Evolutionary conservation across 495 filamentous ascomycete species (phyloP).

Genomic region (Thozetella sp.): DNA sequence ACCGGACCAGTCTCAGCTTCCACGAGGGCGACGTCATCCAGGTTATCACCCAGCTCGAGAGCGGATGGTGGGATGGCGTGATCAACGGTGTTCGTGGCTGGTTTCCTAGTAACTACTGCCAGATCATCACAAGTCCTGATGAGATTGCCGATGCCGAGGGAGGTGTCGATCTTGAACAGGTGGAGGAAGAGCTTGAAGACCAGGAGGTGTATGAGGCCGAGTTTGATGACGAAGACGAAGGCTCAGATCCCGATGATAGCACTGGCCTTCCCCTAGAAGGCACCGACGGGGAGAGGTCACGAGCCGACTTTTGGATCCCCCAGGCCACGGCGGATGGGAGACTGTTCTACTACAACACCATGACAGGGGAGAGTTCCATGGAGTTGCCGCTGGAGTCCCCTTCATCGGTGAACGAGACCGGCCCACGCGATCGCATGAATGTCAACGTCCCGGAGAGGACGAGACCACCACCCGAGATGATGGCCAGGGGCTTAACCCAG

Average conservation of each 20-base stretch:
- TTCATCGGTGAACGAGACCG: slow-evolving; percentile 75
- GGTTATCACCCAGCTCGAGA: slow-evolving; percentile 96
- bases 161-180: slow-evolving; percentile 68
- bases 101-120: slow-evolving; percentile 99
- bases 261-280: slow-evolving; percentile 71
- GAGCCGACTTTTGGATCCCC: slow-evolving; percentile 97
- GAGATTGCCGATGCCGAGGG: slow-evolving; percentile 59
- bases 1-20: slow-evolving; percentile 95
- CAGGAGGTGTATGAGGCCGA: slow-evolving; percentile 41
- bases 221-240: slow-evolving; percentile 27
- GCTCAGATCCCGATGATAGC: slow-evolving; percentile 43
- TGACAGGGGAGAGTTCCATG: slow-evolving; percentile 90
- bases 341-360: slow-evolving; percentile 97
- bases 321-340: slow-evolving; percentile 93
- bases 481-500: slow-evolving; percentile 79
- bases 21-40: slow-evolving; percentile 94
- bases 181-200: slow-evolving; percentile 69
- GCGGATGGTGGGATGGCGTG: slow-evolving; percentile 99
- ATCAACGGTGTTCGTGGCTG: slow-evolving; percentile 92
- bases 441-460: slow-evolving; percentile 89
- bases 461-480: slow-evolving; percentile 87
- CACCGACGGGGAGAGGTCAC: slow-evolving; percentile 69
- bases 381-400: slow-evolving; percentile 93
- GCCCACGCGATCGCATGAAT: slow-evolving; percentile 84
- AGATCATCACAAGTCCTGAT: slow-evolving; percentile 73